Conservation (phyloP, 2,329 filamentous ascomycete species). For the Clonostachys solani region DNA sequence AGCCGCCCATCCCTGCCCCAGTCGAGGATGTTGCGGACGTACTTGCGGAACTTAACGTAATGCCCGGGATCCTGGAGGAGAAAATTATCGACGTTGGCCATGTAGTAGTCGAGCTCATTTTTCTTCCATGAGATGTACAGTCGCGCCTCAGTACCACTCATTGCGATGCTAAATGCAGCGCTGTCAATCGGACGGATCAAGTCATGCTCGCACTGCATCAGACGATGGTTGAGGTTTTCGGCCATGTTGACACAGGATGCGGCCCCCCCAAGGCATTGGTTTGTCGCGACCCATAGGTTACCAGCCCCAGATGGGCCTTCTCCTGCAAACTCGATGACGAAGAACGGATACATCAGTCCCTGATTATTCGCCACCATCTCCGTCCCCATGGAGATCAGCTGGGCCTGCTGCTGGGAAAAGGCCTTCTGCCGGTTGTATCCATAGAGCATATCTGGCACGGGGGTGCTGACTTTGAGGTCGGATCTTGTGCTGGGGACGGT, state of each 20-base stretch:
- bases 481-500: conserved; percentile 3
- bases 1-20: conserved; percentile 22
- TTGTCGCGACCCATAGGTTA: conserved; percentile 24
- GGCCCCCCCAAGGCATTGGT: conserved; percentile 25
- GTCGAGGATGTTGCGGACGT: conserved; percentile 27
- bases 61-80: conserved; percentile 17
- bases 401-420: conserved; percentile 1
- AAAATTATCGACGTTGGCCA: conserved; percentile 17
- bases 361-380: background rate
- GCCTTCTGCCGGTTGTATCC: conserved; percentile 1
- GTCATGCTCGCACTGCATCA: conserved; percentile 9
- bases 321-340: conserved; percentile 11
- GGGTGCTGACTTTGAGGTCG: conserved; percentile 4
- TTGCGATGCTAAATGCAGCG: conserved; percentile 23
- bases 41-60: conserved; percentile 21
- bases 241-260: conserved; percentile 22
- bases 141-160: conserved; percentile 22
- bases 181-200: conserved; percentile 13
- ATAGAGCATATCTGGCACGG: conserved; percentile 5
- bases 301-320: conserved; percentile 12
- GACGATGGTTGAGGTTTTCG: conserved; percentile 10
- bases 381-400: background rate
- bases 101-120: conserved; percentile 20
- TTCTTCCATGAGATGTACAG: conserved; percentile 28
- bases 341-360: conserved; percentile 5